Evolutionary conservation across 106 monocot species (phyloP).

Genomic region (Platanthera guangdongensis): DNA sequence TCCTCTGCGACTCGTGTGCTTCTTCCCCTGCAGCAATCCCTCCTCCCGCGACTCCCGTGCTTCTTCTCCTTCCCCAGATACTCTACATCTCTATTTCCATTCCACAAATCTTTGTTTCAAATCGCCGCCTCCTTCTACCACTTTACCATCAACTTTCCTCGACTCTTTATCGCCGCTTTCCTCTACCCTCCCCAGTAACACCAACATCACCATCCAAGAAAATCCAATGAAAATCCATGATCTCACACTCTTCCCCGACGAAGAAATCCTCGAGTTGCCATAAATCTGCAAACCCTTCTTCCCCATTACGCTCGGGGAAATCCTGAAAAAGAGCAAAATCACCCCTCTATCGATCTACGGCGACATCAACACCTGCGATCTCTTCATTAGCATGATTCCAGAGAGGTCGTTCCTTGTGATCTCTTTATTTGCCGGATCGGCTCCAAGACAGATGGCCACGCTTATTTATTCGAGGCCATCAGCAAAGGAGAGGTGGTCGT

Average conservation of each 20-base stretch:
- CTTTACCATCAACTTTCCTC: slow-evolving; percentile 11
- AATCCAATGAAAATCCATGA: slow-evolving; percentile 3
- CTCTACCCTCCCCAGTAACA: slow-evolving; percentile 28
- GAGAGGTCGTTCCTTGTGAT: slow-evolving; percentile 36
- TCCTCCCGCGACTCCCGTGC: too few relatives aligned
- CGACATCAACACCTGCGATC: slow-evolving; percentile 35
- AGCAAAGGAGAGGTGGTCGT: slow-evolving; percentile 51
- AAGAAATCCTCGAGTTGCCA: neutral
- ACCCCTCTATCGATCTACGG: slow-evolving; percentile 39
- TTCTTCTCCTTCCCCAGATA: neutral
- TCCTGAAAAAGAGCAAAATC: slow-evolving; percentile 40
- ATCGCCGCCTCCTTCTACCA: neutral
- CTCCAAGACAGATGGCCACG: slow-evolving; percentile 35
- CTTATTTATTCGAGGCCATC: slow-evolving; percentile 38
- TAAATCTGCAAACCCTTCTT: slow-evolving; percentile 26
- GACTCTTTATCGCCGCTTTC: slow-evolving; percentile 14
- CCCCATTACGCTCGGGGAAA: slow-evolving; percentile 27
- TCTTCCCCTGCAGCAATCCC: too few relatives aligned
- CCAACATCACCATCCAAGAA: slow-evolving; percentile 21
- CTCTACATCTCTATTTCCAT: neutral
- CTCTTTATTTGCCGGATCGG: slow-evolving; percentile 40
- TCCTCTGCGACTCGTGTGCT: too few relatives aligned
- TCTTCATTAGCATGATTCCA: slow-evolving; percentile 56
- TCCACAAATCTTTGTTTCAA: neutral
- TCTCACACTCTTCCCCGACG: neutral